Evolutionary conservation across 495 filamentous ascomycete genomes (phyloP).

Genomic region (Xylaria telfairii): DNA sequence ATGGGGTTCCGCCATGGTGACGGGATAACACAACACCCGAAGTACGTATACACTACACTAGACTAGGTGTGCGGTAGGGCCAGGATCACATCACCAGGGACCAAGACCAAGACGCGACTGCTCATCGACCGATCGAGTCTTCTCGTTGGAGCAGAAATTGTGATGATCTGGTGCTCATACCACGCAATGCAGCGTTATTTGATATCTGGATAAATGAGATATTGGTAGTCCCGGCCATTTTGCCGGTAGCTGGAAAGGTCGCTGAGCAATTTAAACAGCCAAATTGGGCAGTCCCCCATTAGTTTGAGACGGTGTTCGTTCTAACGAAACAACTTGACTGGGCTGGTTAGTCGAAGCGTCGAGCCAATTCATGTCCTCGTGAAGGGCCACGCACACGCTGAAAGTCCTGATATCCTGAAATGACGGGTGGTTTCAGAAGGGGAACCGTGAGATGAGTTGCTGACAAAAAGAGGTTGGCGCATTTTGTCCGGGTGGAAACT

Average conservation of each 20-base stretch:
- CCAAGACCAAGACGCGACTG: neutral
- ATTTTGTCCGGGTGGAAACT: too few species aligned
- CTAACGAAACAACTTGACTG: neutral
- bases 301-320: neutral
- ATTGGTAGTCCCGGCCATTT: conserved; percentile 19
- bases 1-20: neutral
- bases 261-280: conserved; percentile 13
- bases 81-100: neutral
- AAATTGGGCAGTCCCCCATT: neutral
- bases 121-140: conserved; percentile 6
- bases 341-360: neutral
- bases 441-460: conserved; percentile 13
- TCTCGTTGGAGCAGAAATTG: conserved; percentile 23
- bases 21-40: neutral
- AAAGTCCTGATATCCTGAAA: conserved; percentile 16
- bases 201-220: conserved; percentile 24
- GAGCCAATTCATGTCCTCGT: neutral
- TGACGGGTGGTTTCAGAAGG: conserved; percentile 21
- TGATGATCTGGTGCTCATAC: conserved; percentile 14
- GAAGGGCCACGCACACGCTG: neutral
- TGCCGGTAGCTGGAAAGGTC: conserved; percentile 19
- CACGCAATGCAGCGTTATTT: conserved; percentile 16
- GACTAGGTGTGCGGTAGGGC: neutral
- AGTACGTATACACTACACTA: too few species aligned
- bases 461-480: conserved; percentile 22